Base-by-base conservation (phyloP, 768 basidiomycete genomes). In the Hemileccinum impolitum region DNA sequence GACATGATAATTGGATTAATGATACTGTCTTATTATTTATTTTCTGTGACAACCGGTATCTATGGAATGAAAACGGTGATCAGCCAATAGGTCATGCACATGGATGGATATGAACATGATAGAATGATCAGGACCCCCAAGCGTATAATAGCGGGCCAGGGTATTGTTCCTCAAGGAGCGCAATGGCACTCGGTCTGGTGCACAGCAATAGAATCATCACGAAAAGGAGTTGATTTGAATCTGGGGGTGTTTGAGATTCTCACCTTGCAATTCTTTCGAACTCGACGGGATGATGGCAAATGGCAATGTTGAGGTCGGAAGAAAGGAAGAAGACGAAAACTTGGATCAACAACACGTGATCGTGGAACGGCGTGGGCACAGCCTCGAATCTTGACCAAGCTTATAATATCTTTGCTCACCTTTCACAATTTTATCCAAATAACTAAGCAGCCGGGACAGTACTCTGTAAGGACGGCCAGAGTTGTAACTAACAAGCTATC, bases 191-290 rank as follows among this genome's bases (percentile, higher is more conserved):
- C 61, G 34, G 63, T 63, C 67, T 67, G 65, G 66, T 69, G 66
- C 66, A 69, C 63, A 69, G 67, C 66, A 69, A 63, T 1, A 42
- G 45, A 63, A 53, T 69, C 66, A 67, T 67, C 66, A 65, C 31
- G 32, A 50, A 46, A 55, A 47, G 0, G 18, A 1, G 39, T 40
- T 17, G 14, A 37, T 11, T 28, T 4, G 17, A 34, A 42, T 30
- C 28, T 10, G 6, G 6, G 38, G 13, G 6, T 6, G 18, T 6
- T 19, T 2, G 18, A 15, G 17, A 36, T 15, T 19, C 60, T 48
- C 43, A 53, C 60, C 36, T 43, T 15, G 25, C 28, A 8, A 12
- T 4, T 30, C 4, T 30, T 28, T 28, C 4, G 9, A 28, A 28
- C 26, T 28, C 26, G 26, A 37, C n/a, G n/a, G n/a, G n/a, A n/a